Evolutionary conservation across 2,329 filamentous ascomycete genomes (phyloP), one percentile per base, ranked within the genome.

Genomic region (Penicillium frequentans): DNA sequence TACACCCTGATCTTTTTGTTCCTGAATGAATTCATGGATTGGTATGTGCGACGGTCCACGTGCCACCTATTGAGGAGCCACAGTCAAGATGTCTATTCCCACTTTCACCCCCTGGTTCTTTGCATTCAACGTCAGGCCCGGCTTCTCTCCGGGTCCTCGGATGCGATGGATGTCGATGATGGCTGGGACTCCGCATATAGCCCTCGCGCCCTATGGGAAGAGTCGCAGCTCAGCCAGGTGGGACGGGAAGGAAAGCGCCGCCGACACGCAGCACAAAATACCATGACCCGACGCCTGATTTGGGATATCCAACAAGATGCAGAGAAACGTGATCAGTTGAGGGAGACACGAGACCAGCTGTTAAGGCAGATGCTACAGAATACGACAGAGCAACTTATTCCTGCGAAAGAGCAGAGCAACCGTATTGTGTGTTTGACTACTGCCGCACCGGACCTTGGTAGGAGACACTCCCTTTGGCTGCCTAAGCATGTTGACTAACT

Each of bases 231-330:
- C 37, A 69, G 66, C 31, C 69, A 74, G 54, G 61, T 73, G 11
- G 73, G 73, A 5, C 59, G 67, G 33, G 68, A 70, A 21, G 68
- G 69, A 13, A 58, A 56, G 29, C 67, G 71, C 16, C 72, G 73
- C 26, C 68, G 66, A 35, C 60, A 67, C 45, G 71, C 70, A 2
- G 68, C 72, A 4, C 70, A 75, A 54, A 74, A 71, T 24, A 71
- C 72, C 19, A 64, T 73, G 31, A 73, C 69, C 3, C 69, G 71
- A 11, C 72, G 71, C 24, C 52, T 75, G 24, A 72, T 75, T 21
- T 75, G 71, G 70, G 72, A 74, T 26, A 73, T 74, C 9, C 72
- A 73, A 53, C 64, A 70, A 35, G 68, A 73, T 51, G 68, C 66
- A 5, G 66, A 65, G 8, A 61, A 69, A 26, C 68, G 72, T n/a